phyloP scores from a whole-genome alignment of 2,329 filamentous ascomycete species.

The Claviceps africana region DNA sequence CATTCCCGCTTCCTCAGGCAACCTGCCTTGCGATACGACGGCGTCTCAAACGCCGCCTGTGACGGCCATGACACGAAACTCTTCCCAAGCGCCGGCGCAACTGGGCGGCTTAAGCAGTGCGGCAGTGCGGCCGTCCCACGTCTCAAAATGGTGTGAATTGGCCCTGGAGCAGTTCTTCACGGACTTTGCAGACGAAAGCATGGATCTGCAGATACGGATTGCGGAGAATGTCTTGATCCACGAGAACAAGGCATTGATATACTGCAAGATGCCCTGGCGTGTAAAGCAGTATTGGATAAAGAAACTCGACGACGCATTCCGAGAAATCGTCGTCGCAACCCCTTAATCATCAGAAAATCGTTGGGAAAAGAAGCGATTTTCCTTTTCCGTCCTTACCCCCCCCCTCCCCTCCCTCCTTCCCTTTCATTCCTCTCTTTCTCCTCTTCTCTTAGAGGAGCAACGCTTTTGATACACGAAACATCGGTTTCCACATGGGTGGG shows the following conservation, averaged over 20 bases:
- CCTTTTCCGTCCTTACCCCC: neutral
- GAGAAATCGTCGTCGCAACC: neutral
- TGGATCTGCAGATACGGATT: slow-evolving; percentile 45
- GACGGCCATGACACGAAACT: neutral
- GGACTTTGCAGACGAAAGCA: slow-evolving; percentile 42
- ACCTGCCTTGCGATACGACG: neutral
- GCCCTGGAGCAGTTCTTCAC: slow-evolving; percentile 45
- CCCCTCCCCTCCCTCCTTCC: neutral
- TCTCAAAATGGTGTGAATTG: slow-evolving; percentile 39
- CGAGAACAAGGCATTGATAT: slow-evolving; percentile 46
- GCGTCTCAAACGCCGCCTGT: neutral
- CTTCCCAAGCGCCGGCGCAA: neutral
- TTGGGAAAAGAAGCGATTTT: neutral
- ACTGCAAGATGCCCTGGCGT: slow-evolving; percentile 43
- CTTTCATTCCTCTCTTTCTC: neutral
- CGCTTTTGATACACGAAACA: neutral
- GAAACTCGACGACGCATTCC: slow-evolving; percentile 28
- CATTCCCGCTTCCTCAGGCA: neutral
- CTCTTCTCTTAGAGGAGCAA: neutral
- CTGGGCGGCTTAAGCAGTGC: neutral
- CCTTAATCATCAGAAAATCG: neutral
- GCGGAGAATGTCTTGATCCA: slow-evolving; percentile 45
- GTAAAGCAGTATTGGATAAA: slow-evolving; percentile 44
- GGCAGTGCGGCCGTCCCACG: slow-evolving; percentile 22
- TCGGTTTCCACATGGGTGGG: neutral